Conservation (phyloP, 1,284 basidiomycete species). For the Phellinidium pouzarii region DNA sequence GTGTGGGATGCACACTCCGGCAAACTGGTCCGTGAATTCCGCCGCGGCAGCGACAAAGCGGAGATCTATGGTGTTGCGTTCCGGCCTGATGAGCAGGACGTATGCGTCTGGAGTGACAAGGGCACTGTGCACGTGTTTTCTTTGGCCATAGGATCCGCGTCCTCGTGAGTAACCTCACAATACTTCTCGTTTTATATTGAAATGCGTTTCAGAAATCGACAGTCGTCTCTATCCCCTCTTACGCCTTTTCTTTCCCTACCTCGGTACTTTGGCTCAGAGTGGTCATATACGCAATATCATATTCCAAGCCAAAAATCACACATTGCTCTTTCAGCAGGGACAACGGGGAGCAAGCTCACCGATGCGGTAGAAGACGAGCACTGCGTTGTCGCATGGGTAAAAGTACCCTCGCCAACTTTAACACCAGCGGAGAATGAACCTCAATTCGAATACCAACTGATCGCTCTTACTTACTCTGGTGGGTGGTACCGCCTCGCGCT, state of each 20-base stretch:
- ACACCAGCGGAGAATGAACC: not conserved
- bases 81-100: slow-evolving; percentile 69
- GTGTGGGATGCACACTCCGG: slow-evolving; percentile 82
- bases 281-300: slow-evolving; percentile 90
- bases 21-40: slow-evolving; percentile 72
- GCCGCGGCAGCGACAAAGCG: slow-evolving; percentile 86
- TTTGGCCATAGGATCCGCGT: slow-evolving; percentile 52
- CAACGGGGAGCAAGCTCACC: slow-evolving; percentile 46
- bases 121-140: slow-evolving; percentile 91
- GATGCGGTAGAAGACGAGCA: slow-evolving; percentile 76
- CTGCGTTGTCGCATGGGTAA: slow-evolving; percentile 81
- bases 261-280: slow-evolving; percentile 89
- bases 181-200: slow-evolving; percentile 15
- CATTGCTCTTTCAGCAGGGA: slow-evolving; percentile 60
- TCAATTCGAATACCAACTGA: slow-evolving; percentile 61
- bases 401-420: slow-evolving; percentile 33
- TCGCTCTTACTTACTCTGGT: slow-evolving; percentile 82
- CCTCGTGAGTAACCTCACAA: slow-evolving; percentile 45
- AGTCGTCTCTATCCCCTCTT: slow-evolving; percentile 71
- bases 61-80: slow-evolving; percentile 87
- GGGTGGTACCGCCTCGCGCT: slow-evolving; percentile 89
- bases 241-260: slow-evolving; percentile 77
- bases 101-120: slow-evolving; percentile 94
- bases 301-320: slow-evolving; percentile 81
- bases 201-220: slow-evolving; percentile 68